Conservation (phyloP, 139 green algal genomes). For the Spirogloea muscicola region DNA sequence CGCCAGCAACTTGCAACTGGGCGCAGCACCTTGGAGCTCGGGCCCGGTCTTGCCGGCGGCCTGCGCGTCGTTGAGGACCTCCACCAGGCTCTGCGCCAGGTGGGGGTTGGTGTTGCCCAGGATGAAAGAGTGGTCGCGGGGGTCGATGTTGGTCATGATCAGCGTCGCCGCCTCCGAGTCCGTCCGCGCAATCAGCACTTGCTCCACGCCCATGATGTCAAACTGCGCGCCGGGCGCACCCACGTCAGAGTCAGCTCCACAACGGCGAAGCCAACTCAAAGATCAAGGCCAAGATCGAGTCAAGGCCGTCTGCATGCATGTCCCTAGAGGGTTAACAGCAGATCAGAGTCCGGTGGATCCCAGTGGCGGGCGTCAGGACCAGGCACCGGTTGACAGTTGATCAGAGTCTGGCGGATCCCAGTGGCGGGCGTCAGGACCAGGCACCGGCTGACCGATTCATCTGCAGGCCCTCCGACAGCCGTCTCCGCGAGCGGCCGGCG, state of each 20-base stretch:
- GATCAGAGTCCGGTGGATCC: too few relatives aligned
- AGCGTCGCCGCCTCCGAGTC: slow-evolving; percentile 71
- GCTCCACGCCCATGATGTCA: slow-evolving; percentile 46
- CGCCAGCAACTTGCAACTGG: too few relatives aligned
- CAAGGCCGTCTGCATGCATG: neutral
- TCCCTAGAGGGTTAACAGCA: neutral
- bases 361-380: too few relatives aligned
- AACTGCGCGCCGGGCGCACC: neutral
- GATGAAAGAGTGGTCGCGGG: slow-evolving; percentile 72
- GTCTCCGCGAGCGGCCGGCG: too few relatives aligned
- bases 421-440: neutral
- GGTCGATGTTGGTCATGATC: slow-evolving; percentile 78
- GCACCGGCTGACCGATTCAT: neutral
- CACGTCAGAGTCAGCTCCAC: neutral
- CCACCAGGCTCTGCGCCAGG: slow-evolving; percentile 21
- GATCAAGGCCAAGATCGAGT: neutral
- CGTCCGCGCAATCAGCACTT: slow-evolving; percentile 65
- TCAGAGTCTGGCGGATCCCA: neutral
- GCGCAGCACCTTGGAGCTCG: too few relatives aligned
- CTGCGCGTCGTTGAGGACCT: slow-evolving; percentile 24
- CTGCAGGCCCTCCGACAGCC: too few relatives aligned
- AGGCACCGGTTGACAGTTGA: too few relatives aligned
- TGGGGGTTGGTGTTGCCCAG: slow-evolving; percentile 58
- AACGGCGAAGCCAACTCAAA: neutral
- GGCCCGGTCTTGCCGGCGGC: slow-evolving; percentile 28